Conservation (phyloP, 108 stramenopile species). For the Pseudonitzschia multistriata region DNA sequence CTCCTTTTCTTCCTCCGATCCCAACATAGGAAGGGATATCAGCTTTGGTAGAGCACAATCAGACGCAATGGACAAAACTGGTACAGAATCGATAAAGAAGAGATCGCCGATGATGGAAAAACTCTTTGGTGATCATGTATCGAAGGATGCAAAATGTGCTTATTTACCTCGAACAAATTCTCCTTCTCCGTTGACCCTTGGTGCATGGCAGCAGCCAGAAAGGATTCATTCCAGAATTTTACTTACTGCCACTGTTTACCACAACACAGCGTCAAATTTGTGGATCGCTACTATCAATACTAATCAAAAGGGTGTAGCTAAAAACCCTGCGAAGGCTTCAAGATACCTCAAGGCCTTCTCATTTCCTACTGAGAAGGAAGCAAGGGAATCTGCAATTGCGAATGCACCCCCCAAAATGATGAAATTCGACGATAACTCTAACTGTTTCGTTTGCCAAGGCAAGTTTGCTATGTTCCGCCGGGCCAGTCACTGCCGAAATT, state of each 20-base stretch:
- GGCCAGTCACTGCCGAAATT: constrained; percentile 73
- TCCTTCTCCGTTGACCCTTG: constrained; percentile 8
- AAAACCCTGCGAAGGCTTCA: constrained; percentile 42
- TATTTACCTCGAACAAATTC: constrained; percentile 19
- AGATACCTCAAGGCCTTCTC: constrained; percentile 75
- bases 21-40: constrained; percentile 49
- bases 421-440: constrained; percentile 46
- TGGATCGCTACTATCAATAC: constrained; percentile 87
- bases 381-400: constrained; percentile 85
- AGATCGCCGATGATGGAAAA: constrained; percentile 35
- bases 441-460: constrained; percentile 66
- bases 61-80: neutral
- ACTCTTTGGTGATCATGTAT: constrained; percentile 40
- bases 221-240: constrained; percentile 64
- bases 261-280: constrained; percentile 75
- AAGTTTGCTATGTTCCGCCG: constrained; percentile 73
- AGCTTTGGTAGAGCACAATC: constrained; percentile 34
- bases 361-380: constrained; percentile 71
- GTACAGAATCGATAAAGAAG: neutral
- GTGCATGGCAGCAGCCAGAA: constrained; percentile 25
- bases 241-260: constrained; percentile 73
- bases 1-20: constrained; percentile 24
- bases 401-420: constrained; percentile 83
- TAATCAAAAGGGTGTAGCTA: constrained; percentile 49
- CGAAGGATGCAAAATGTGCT: constrained; percentile 30